Evolutionary conservation across 2,329 filamentous ascomycete genomes (phyloP), one percentile per base, ranked within the genome.

Genomic region (Fonsecaea pugnacius): DNA sequence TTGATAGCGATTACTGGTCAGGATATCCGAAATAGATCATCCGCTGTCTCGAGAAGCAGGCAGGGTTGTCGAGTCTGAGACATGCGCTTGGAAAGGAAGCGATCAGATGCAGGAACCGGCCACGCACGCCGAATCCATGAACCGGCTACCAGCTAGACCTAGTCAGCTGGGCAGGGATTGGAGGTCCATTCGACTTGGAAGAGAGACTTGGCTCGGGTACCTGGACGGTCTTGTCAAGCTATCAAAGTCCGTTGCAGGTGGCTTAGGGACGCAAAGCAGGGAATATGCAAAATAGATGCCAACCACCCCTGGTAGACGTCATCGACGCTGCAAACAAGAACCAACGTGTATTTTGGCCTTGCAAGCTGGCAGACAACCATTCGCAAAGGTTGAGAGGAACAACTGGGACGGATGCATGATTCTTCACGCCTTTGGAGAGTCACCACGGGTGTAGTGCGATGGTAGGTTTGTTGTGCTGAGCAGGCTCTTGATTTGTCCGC

Each of bases 21-120:
- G 32, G 48, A 53, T 40, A 54, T 32, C 54, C 61, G 64, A 60
- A 58, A 66, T 63, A 33, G 56, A 60, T 66, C 60, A 58, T 43
- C 53, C 60, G 32, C 12, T 57, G 57, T 58, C 58, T 64, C 55
- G 54, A 62, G 62, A 57, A 30, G 27, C 27, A 30, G 27, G 27
- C 65, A 64, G 65, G 62, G 57, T 57, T 62, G 38, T 62, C 58
- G 55, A 62, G 55, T 64, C 61, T 60, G 58, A 67, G 65, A 67
- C 65, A 67, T 67, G 61, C 58, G 65, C 58, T 60, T 21, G 51
- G 58, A 64, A 60, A 53, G 62, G 61, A 62, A 55, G 59, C 55
- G 62, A 67, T 67, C 65, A 53, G 48, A 64, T 62, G 62, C 65
- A 67, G 58, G 62, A 61, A 59, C 61, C 51, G 43, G 38, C 40